Evolutionary conservation across 345 rosid genomes (phyloP).

Genomic region (Euphorbia tirucalli): DNA sequence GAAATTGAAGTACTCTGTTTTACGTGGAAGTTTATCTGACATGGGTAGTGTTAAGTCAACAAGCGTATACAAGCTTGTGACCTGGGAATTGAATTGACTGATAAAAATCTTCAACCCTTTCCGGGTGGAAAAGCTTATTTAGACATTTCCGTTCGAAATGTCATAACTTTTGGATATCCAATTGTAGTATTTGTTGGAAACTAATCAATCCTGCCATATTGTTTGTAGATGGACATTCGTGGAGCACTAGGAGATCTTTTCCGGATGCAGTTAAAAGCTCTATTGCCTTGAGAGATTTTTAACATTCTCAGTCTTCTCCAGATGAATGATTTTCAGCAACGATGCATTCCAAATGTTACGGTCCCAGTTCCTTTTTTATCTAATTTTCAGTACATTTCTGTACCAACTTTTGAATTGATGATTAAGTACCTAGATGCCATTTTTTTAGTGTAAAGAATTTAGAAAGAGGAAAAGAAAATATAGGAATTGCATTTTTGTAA

Average conservation of each 20-base stretch:
- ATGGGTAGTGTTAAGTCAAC: background rate
- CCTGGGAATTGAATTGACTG: background rate
- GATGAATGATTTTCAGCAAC: slow-evolving; percentile 24
- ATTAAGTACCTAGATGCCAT: background rate
- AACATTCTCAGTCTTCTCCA: background rate
- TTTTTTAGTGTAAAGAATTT: slow-evolving; percentile 7
- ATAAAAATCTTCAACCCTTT: background rate
- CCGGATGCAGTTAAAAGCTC: slow-evolving; percentile 74
- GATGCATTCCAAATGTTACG: slow-evolving; percentile 14
- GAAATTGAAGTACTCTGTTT: background rate
- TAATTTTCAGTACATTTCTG: background rate
- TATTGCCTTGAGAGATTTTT: slow-evolving; percentile 49
- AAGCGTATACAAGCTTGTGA: background rate
- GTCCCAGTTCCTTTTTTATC: background rate
- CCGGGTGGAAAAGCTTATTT: background rate
- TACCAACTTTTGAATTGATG: slow-evolving; percentile 4
- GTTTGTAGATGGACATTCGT: slow-evolving; percentile 81
- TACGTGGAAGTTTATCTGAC: too few species aligned
- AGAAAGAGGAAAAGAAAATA: background rate
- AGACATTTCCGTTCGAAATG: background rate
- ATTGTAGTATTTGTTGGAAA: background rate
- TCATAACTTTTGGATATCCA: background rate
- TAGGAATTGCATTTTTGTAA: slow-evolving; percentile 1
- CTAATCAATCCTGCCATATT: slow-evolving; percentile 5
- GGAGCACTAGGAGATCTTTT: slow-evolving; percentile 89